Percentiles rank a stretch among this genome's conserved stretches.
Conservation (phyloP, 768 basidiomycete genomes). For the Suillus lakei region DNA sequence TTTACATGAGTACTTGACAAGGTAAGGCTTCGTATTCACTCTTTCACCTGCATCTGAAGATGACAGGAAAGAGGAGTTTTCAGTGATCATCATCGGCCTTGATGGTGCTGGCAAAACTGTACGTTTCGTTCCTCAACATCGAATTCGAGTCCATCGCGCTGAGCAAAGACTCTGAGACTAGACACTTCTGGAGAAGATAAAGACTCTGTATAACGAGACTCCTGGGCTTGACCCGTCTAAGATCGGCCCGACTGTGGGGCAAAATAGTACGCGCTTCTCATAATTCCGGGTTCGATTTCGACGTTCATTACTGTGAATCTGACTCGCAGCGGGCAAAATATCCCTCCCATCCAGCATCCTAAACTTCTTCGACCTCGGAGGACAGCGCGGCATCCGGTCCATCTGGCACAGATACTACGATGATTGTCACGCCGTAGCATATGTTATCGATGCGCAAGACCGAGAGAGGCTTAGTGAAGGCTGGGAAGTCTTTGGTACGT, state of each 20-base stretch:
- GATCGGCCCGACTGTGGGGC: conserved; percentile 95
- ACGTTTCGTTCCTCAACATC: conserved; percentile 17
- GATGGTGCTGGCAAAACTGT: conserved; percentile 95
- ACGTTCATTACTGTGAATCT: not conserved
- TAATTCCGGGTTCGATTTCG: not conserved
- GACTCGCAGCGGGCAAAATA: conserved; percentile 81
- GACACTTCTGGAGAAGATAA: conserved; percentile 93
- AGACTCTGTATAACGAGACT: conserved; percentile 85
- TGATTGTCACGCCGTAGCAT: conserved; percentile 96
- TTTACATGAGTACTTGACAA: conserved; percentile 87
- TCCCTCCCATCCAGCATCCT: conserved; percentile 91
- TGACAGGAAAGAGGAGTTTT: conserved; percentile 84
- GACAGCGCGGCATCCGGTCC: conserved; percentile 89
- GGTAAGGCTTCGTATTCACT: conserved; percentile 43
- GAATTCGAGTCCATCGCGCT: conserved; percentile 8
- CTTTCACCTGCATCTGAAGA: conserved; percentile 12
- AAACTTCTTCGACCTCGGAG: conserved; percentile 89
- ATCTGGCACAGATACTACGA: conserved; percentile 97
- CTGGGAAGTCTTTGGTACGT: conserved; percentile 96
- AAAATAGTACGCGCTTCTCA: conserved; percentile 76
- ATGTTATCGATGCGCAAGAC: conserved; percentile 93
- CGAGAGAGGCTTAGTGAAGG: conserved; percentile 87
- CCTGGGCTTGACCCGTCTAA: conserved; percentile 91
- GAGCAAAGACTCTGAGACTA: conserved; percentile 29
- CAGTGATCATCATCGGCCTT: conserved; percentile 91